Evolutionary conservation across 768 basidiomycete species (phyloP), one percentile per base, ranked within the genome.

Genomic region (Solioccasus polychromus): DNA sequence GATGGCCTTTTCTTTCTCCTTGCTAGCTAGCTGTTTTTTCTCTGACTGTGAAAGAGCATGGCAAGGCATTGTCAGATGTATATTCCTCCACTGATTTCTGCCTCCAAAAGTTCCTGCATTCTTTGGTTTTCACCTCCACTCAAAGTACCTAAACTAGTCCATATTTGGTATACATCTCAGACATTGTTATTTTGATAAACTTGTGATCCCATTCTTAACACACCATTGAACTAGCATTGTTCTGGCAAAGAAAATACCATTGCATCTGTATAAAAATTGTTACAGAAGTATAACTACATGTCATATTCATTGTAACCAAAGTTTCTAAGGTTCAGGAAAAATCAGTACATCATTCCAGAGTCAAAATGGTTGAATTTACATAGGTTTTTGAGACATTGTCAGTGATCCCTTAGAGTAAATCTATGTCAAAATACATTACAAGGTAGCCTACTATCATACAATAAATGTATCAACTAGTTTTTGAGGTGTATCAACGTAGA

Each of bases 321-420:
- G 34, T n/a, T 35, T 35, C 19, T 35, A 35, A 20, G 11, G 34
- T 18, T 35, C n/a, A 20, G 34, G 19, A 35, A 35, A 35, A 35
- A 35, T 35, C 34, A 35, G 15, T 35, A 35, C 34, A 35, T 35
- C 19, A 18, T 35, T 35, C 15, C 8, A 52, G 42, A 28, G 75
- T 70, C 26, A 73, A 35, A 18, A 35, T 82, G 29, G 80, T 79
- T 2, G 82, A 83, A 60, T 76, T 66, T 37, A 53, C 70, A 11
- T 68, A 71, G 5, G 71, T 73, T 18, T 46, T 63, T 35, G 5
- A 17, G 34, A 35, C 34, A 35, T 35, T 15, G 15, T 35, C 34
- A 35, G 19, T 11, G 77, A 73, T 3, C 59, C 28, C 28, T 34
- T n/a, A 17, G 32, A 34, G 32, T 34, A 34, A 34, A 34, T 12